Base-by-base conservation (phyloP, 768 basidiomycete genomes). In the Russula abietina region DNA sequence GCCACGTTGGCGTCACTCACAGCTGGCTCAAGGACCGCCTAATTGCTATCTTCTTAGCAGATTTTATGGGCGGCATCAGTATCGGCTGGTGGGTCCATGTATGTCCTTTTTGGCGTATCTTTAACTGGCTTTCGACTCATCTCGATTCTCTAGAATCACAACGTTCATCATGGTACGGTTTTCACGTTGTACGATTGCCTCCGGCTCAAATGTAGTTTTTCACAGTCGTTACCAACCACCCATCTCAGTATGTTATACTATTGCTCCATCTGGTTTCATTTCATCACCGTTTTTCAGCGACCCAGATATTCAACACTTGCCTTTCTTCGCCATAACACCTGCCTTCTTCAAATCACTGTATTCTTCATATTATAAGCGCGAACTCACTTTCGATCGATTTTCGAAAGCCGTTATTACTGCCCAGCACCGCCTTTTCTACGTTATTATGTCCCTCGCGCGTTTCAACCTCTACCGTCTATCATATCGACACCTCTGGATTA, bases 71-170 rank as follows among this genome's bases (percentile, higher is more conserved):
- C 28, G 97, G 97, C 5, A 77, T 99, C 57, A 97, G 94, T 71
- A 81, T 97, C 26, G 92, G 94, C 45, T 99, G 97, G 97, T 99
- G 96, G 96, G 91, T 93, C 45, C 83, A 94, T 73, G 94, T 95
- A 69, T 77, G 93, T 85, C 17, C 39, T n/a, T n/a, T 26, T 14
- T 5, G 19, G 36, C 28, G 14, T 32, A 19, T 38, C 28, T n/a
- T 33, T 60, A 12, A 48, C 61, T n/a, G 61, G 56, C 2, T 56
- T 43, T 62, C 56, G 43, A 28, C 36, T 17, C 38, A 46, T 33
- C n/a, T 67, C 36, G 33, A 38, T 50, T 67, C 59, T 57, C 61
- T 66, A 92, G 89, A 92, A 90, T 71, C 97, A 99, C 72, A 97
- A 98, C 69, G 86, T 95, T 52, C 95, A 98, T 77, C 95, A 98